Conservation (phyloP, 768 basidiomycete genomes). For the Boletus subcaerulescens region DNA sequence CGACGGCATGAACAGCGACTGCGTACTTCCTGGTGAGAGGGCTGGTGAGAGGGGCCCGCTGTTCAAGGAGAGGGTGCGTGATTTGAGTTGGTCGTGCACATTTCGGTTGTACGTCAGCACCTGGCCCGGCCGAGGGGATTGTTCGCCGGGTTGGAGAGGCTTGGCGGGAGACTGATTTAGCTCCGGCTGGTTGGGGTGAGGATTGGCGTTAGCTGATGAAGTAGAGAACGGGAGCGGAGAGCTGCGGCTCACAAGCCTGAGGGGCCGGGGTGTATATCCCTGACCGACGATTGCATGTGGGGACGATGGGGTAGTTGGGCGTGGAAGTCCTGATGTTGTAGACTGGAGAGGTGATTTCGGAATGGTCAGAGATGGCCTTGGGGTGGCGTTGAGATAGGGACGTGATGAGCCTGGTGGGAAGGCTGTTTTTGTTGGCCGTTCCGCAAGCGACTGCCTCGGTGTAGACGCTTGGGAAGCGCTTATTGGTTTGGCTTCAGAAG, state of each 20-base stretch:
- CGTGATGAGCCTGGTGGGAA: constrained; percentile 11
- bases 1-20: constrained; percentile 19
- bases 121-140: constrained; percentile 21
- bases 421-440: constrained; percentile 5
- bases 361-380: constrained; percentile 27
- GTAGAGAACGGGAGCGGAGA: constrained; percentile 9
- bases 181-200: constrained; percentile 5
- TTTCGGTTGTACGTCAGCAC: constrained; percentile 34
- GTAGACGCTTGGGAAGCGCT: constrained; percentile 11
- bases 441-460: constrained; percentile 9
- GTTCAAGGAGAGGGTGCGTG: constrained; percentile 15
- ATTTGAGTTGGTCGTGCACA: constrained; percentile 33
- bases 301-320: constrained; percentile 20
- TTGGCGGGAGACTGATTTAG: constrained; percentile 10
- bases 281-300: background rate
- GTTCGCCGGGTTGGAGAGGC: constrained; percentile 23
- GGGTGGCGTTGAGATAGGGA: constrained; percentile 17
- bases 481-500: constrained; percentile 7
- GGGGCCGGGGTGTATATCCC: constrained; percentile 24
- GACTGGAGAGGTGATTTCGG: constrained; percentile 24
- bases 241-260: constrained; percentile 25
- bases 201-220: background rate
- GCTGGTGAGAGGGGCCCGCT: constrained; percentile 3
- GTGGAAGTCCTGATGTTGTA: constrained; percentile 16
- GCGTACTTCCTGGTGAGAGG: constrained; percentile 21